Evolutionary conservation across 176 grass and related monocot species (phyloP).

Genomic region (Poa annua): DNA sequence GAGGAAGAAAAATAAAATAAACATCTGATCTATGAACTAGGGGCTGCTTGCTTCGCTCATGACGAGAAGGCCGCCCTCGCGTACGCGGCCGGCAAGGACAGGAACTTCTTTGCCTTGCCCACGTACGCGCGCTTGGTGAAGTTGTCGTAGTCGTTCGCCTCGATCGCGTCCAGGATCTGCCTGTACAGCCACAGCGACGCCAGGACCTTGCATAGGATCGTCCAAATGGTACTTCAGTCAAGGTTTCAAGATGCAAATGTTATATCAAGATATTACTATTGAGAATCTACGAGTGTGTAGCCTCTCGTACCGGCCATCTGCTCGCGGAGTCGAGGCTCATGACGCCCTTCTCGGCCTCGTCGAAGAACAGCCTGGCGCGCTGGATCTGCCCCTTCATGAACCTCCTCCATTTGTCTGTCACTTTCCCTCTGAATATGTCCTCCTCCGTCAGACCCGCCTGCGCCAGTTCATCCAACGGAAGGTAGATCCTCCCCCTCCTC

Average conservation of each 20-base stretch:
- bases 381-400: constrained; percentile 98
- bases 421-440: constrained; percentile 85
- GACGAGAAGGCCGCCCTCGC: constrained; percentile 59
- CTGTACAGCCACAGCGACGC: constrained; percentile 83
- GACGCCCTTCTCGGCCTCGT: constrained; percentile 80
- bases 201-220: constrained; percentile 49
- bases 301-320: constrained; percentile 85
- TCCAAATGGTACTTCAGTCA: neutral
- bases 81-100: constrained; percentile 68
- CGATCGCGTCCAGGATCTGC: constrained; percentile 90
- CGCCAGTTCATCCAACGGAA: constrained; percentile 83
- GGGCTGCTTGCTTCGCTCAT: constrained; percentile 17
- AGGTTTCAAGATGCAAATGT: no score
- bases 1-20: neutral
- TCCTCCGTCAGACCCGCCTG: constrained; percentile 74
- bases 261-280: no score
- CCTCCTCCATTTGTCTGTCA: constrained; percentile 88
- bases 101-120: constrained; percentile 83
- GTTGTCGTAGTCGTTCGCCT: constrained; percentile 95
- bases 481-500: constrained; percentile 95
- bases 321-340: constrained; percentile 73
- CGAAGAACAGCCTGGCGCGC: constrained; percentile 85
- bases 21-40: constrained; percentile 18
- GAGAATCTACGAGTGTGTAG: no score
- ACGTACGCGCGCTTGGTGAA: constrained; percentile 90